Evolutionary conservation across 805 yeast genomes (phyloP), one percentile per base, ranked within the genome.

Genomic region (Nakazawaea populi): DNA sequence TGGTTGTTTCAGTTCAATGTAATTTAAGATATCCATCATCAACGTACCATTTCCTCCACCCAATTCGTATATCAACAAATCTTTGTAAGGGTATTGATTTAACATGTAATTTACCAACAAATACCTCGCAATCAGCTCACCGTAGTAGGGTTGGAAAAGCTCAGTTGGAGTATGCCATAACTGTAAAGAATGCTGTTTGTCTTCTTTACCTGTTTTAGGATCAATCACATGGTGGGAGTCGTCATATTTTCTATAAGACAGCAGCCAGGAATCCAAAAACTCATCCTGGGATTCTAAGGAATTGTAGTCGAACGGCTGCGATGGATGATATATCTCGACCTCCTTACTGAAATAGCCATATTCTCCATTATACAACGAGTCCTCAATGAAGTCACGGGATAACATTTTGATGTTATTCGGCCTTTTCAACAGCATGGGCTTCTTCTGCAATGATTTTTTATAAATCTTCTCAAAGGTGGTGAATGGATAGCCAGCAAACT

Each of bases 131-230:
- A 92, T 69, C 0, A 95, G 89, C 63, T 87, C 87, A 11, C 96
- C 96, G 59, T 89, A 89, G 58, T 73, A 83, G 0, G 96, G 96
- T 55, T 83, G 83, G 67, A 89, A 89, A 43, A 89, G 70, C 64
- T 89, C 96, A 0, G 94, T 85, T 1, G 96, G 96, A 0, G 96
- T 89, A 62, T 89, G 96, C 96, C 96, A 89, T 44, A 87, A 66
- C 65, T 89, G 96, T 12, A 81, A 56, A 1, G 83, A 75, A 4
- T 71, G 71, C 48, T 70, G 66, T 28, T 54, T 42, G 7, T 54
- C 53, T 10, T 54, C 48, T 32, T 57, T 53, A 6, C 59, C 51
- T 42, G 45, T 47, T 44, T 46, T 42, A 10, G 30, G 30, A 24
- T 12, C 51, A 32, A 30, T 42, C 47, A 60, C 48, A 6, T 55